Evolutionary conservation across 495 filamentous ascomycete species (phyloP).

Genomic region (Pyrenopolyporus hunteri): DNA sequence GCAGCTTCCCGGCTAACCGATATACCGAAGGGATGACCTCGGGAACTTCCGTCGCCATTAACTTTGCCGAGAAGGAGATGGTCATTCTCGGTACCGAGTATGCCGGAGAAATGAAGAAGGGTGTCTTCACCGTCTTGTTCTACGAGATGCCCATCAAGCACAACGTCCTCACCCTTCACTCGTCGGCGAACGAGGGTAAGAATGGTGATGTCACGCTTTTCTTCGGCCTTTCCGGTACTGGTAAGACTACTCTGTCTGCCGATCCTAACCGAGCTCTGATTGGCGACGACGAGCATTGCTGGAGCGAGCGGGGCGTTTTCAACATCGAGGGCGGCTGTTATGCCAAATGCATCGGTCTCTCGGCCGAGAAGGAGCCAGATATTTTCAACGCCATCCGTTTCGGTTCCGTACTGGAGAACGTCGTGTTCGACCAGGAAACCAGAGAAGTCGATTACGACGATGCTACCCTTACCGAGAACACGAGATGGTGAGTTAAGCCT

Average conservation of each 20-base stretch:
- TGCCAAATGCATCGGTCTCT: slow-evolving; percentile 97
- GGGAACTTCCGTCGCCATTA: slow-evolving; percentile 77
- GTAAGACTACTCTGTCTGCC: slow-evolving; percentile 97
- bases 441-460: slow-evolving; percentile 96
- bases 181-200: slow-evolving; percentile 88
- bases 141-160: slow-evolving; percentile 99
- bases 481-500: slow-evolving; percentile 65
- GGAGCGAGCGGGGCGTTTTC: slow-evolving; percentile 95
- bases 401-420: slow-evolving; percentile 97
- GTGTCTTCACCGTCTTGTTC: slow-evolving; percentile 98
- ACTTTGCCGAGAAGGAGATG: slow-evolving; percentile 86
- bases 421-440: slow-evolving; percentile 91
- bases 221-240: slow-evolving; percentile 98
- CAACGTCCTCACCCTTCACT: slow-evolving; percentile 97
- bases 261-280: slow-evolving; percentile 96
- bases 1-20: slow-evolving; percentile 97
- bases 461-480: slow-evolving; percentile 94
- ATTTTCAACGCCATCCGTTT: slow-evolving; percentile 97
- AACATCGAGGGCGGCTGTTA: slow-evolving; percentile 99
- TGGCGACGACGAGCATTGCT: slow-evolving; percentile 99
- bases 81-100: slow-evolving; percentile 99
- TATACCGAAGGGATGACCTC: slow-evolving; percentile 99
- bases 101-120: slow-evolving; percentile 99
- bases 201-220: slow-evolving; percentile 94
- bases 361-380: slow-evolving; percentile 98